These are phyloP conservation scores for Aureobasidium melanogenum DNA, from an alignment of 2,329 filamentous ascomycete genomes.

Conservation along the genomic window DNA sequence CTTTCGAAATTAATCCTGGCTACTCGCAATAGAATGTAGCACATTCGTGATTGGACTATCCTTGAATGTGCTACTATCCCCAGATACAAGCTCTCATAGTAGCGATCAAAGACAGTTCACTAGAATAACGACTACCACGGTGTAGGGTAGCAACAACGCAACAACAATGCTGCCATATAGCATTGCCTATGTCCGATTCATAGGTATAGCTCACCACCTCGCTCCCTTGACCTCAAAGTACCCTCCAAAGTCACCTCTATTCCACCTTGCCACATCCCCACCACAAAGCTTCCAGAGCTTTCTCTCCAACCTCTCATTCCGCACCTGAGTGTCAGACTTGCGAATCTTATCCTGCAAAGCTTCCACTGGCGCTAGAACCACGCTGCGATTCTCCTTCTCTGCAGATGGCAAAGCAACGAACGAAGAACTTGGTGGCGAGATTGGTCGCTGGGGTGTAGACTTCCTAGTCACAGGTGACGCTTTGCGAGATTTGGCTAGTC, in stretches of 20 bases:
- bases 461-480: not conserved
- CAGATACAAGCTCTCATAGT: too few species aligned
- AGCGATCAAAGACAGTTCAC: too few species aligned
- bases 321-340: constrained; percentile 15
- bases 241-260: constrained; percentile 27
- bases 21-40: too few species aligned
- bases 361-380: not conserved
- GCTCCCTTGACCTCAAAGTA: constrained; percentile 21
- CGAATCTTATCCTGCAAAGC: constrained; percentile 13
- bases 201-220: constrained; percentile 27
- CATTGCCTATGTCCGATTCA: too few species aligned
- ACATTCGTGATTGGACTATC: too few species aligned
- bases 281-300: constrained; percentile 26
- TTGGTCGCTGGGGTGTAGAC: not conserved
- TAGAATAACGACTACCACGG: too few species aligned
- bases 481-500: not conserved
- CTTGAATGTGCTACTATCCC: too few species aligned
- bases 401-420: not conserved
- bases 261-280: constrained; percentile 25
- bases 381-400: not conserved
- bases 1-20: too few species aligned
- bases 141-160: too few species aligned
- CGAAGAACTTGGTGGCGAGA: not conserved
- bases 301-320: constrained; percentile 16
- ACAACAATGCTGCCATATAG: too few species aligned